phyloP scores from a whole-genome alignment of 2,329 filamentous ascomycete species.

The Beauveria varroae region DNA sequence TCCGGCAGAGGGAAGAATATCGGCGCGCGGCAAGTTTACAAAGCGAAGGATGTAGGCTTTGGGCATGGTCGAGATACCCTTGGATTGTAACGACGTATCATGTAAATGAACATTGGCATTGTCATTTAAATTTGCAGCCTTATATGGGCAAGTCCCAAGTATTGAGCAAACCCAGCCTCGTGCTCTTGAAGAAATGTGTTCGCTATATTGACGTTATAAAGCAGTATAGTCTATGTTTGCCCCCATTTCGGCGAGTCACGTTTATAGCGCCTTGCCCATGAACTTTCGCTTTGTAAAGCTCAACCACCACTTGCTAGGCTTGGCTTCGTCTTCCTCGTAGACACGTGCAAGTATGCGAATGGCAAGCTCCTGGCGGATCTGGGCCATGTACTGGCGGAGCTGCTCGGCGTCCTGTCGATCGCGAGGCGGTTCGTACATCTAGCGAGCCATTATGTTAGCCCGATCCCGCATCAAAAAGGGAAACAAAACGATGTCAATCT shows the following conservation, averaged over 20 bases:
- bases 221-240: conserved; percentile 8
- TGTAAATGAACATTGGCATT: neutral
- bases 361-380: conserved; percentile 89
- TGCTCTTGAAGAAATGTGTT: conserved; percentile 8
- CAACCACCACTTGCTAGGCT: conserved; percentile 85
- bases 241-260: neutral
- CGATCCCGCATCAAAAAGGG: too few species aligned
- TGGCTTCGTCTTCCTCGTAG: conserved; percentile 71
- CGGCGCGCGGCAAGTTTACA: conserved; percentile 74
- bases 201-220: conserved; percentile 18
- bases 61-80: neutral
- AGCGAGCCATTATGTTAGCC: neutral
- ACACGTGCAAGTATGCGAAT: conserved; percentile 74
- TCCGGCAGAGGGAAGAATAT: conserved; percentile 70
- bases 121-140: neutral
- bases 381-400: conserved; percentile 80
- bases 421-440: conserved; percentile 83
- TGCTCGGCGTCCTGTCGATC: conserved; percentile 86
- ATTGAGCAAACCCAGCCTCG: neutral
- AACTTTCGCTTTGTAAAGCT: conserved; percentile 99
- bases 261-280: conserved; percentile 85
- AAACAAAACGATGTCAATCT: too few species aligned
- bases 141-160: neutral
- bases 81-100: neutral
- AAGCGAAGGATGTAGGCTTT: conserved; percentile 50